Percentiles rank a stretch among this genome's conserved stretches.
Conservation (phyloP, 2,329 filamentous ascomycete species). For the Microcera coccophila region DNA sequence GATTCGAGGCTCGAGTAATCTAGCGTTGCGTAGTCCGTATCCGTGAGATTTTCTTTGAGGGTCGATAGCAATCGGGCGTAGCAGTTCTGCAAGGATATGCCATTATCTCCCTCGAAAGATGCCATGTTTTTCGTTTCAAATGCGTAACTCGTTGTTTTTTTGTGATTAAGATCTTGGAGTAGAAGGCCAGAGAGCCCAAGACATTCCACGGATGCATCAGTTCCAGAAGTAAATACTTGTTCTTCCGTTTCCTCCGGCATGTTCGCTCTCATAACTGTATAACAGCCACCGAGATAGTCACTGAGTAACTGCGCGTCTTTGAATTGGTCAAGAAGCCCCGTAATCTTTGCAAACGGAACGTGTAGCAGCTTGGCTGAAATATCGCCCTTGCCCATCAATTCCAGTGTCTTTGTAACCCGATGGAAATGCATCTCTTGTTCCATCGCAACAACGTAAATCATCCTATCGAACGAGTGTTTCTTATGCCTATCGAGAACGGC, state of each 20-base stretch:
- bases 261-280: background rate
- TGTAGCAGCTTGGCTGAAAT: conserved; percentile 34
- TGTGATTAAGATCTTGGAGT: conserved; percentile 27
- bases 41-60: conserved; percentile 1
- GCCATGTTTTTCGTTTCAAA: conserved; percentile 33
- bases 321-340: conserved; percentile 11
- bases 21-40: conserved; percentile 11
- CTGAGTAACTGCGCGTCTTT: conserved; percentile 15
- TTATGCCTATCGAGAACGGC: conserved; percentile 61
- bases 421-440: conserved; percentile 70
- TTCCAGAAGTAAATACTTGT: conserved; percentile 5
- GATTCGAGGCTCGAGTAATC: conserved; percentile 14
- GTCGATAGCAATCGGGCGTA: conserved; percentile 16
- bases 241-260: conserved; percentile 13
- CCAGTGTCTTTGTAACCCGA: conserved; percentile 60
- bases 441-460: conserved; percentile 73
- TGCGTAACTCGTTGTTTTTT: conserved; percentile 19
- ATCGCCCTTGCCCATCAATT: conserved; percentile 34
- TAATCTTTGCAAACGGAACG: conserved; percentile 54
- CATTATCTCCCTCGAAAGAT: conserved; percentile 12
- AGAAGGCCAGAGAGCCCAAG: conserved; percentile 16
- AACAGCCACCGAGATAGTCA: conserved; percentile 17
- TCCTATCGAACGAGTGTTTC: conserved; percentile 64
- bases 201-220: conserved; percentile 9
- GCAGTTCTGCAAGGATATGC: conserved; percentile 21